phyloP scores from a whole-genome alignment of 2,329 filamentous ascomycete genomes.

The Neonectria punicea region DNA sequence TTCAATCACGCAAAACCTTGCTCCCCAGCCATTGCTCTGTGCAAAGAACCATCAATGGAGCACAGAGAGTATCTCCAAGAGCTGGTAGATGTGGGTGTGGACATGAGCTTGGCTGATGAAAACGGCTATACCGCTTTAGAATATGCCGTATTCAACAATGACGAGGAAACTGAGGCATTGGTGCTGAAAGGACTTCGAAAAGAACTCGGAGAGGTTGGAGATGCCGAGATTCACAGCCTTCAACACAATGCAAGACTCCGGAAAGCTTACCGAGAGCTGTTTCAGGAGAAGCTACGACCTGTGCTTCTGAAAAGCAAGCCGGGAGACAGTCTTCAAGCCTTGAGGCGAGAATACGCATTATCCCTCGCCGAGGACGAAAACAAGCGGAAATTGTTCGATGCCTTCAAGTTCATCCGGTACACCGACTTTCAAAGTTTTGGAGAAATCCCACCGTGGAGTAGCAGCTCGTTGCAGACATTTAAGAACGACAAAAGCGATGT shows the following conservation, averaged over 20 bases:
- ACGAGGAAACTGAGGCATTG: constrained; percentile 38
- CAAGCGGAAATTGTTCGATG: constrained; percentile 41
- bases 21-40: constrained; percentile 50
- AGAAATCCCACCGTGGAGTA: constrained; percentile 41
- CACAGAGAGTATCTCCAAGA: constrained; percentile 47
- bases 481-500: constrained; percentile 2
- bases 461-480: constrained; percentile 30
- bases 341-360: constrained; percentile 40
- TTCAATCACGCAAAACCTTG: constrained; percentile 43
- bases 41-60: constrained; percentile 52
- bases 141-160: constrained; percentile 49
- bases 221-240: constrained; percentile 7
- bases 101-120: constrained; percentile 46
- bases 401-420: constrained; percentile 44
- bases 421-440: constrained; percentile 40
- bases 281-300: constrained; percentile 50
- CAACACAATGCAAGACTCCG: constrained; percentile 43
- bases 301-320: constrained; percentile 39
- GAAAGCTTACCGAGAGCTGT: constrained; percentile 49
- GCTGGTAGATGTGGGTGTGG: constrained; percentile 46
- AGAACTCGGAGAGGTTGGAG: constrained; percentile 3
- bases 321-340: constrained; percentile 25
- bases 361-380: constrained; percentile 35
- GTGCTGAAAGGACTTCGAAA: constrained; percentile 42
- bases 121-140: constrained; percentile 52